A percentile compares a stretch with the other conserved stretches of the same genome.
phyloP scores from a whole-genome alignment of 1,139 yeast genomes.

The Taphrina betulina region DNA sequence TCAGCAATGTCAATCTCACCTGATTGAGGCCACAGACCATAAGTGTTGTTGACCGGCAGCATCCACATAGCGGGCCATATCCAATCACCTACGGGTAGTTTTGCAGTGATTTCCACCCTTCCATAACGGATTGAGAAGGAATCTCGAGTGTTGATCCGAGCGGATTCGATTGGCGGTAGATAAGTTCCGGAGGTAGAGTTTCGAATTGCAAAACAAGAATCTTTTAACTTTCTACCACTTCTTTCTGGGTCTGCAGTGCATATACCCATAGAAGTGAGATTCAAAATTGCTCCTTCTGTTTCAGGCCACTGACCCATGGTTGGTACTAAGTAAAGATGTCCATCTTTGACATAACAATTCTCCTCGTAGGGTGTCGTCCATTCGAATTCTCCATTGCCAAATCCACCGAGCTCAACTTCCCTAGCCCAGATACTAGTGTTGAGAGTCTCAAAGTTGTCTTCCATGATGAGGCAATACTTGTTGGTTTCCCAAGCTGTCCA shows the following conservation, averaged over 20 bases:
- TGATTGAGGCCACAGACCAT: slow-evolving; percentile 38
- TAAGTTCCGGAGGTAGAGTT: slow-evolving; percentile 32
- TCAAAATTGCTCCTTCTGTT: slow-evolving; percentile 35
- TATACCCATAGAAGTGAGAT: slow-evolving; percentile 35
- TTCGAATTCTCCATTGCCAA: slow-evolving; percentile 37
- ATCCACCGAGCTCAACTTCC: slow-evolving; percentile 37
- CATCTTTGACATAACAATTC: slow-evolving; percentile 36
- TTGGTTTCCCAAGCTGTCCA: slow-evolving; percentile 25
- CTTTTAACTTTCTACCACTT: background rate
- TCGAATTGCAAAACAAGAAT: slow-evolving; percentile 34
- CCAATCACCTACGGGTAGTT: slow-evolving; percentile 38
- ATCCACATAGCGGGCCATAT: slow-evolving; percentile 39
- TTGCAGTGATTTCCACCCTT: slow-evolving; percentile 36
- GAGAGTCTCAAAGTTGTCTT: slow-evolving; percentile 25
- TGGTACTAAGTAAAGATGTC: slow-evolving; percentile 36
- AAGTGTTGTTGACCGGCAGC: slow-evolving; percentile 35
- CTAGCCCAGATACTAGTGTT: slow-evolving; percentile 32
- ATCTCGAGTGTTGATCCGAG: slow-evolving; percentile 35
- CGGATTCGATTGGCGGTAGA: slow-evolving; percentile 37
- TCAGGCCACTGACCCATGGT: slow-evolving; percentile 34
- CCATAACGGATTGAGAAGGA: slow-evolving; percentile 34
- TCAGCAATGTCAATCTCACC: slow-evolving; percentile 38
- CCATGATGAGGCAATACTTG: slow-evolving; percentile 24
- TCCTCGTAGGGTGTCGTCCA: slow-evolving; percentile 35
- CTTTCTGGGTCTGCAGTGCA: slow-evolving; percentile 32